Percentiles rank a stretch among this genome's conserved stretches.
phyloP scores from a whole-genome alignment of 2,329 filamentous ascomycete genomes.

The Pseudogymnoascus sp. region DNA sequence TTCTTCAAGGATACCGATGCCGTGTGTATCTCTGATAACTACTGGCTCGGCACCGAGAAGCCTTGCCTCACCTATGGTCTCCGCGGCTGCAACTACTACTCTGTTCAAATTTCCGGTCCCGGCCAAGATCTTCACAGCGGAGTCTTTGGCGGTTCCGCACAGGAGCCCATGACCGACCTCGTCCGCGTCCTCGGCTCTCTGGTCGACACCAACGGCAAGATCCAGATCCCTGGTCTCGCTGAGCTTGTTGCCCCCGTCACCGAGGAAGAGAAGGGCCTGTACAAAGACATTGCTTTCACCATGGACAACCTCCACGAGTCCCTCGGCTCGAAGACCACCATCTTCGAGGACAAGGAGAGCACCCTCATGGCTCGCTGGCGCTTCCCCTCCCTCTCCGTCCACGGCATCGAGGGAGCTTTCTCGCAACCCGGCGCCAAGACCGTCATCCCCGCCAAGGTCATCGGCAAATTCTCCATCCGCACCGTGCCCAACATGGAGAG shows the following conservation, averaged over 20 bases:
- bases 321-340: conserved; percentile 78
- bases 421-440: conserved; percentile 92
- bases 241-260: conserved; percentile 88
- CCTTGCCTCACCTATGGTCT: conserved; percentile 96
- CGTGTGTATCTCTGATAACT: conserved; percentile 98
- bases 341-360: conserved; percentile 79
- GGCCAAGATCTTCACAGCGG: conserved; percentile 92
- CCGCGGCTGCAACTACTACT: conserved; percentile 97
- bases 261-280: conserved; percentile 78
- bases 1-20: conserved; percentile 95
- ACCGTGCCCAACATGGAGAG: conserved; percentile 98
- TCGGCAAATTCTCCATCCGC: conserved; percentile 96
- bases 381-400: conserved; percentile 85
- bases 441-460: conserved; percentile 95
- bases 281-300: conserved; percentile 82
- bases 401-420: conserved; percentile 93
- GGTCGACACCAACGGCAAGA: conserved; percentile 85
- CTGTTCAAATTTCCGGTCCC: conserved; percentile 80
- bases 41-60: conserved; percentile 99
- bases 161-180: conserved; percentile 98
- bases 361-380: conserved; percentile 96
- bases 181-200: conserved; percentile 73
- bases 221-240: conserved; percentile 85
- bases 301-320: conserved; percentile 95
- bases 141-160: conserved; percentile 91